These are phyloP conservation scores for Xylaria venustula DNA, from an alignment of 495 filamentous ascomycete genomes.

Conservation along the genomic window DNA sequence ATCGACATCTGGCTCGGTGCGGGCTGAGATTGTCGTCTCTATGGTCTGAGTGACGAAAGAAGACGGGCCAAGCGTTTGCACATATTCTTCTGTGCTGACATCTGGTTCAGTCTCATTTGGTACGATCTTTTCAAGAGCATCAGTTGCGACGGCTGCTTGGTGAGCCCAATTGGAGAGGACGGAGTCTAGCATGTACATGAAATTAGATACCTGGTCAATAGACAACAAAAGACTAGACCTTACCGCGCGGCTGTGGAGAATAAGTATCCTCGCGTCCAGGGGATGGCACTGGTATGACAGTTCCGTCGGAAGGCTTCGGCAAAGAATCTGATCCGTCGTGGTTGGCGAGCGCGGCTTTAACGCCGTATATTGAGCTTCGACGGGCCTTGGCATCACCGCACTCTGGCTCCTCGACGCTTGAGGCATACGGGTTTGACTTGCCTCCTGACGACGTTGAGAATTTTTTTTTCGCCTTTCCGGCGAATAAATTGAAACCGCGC, in stretches of 20 bases:
- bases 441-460: slow-evolving; percentile 18
- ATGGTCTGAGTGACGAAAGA: slow-evolving; percentile 39
- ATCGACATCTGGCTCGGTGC: slow-evolving; percentile 28
- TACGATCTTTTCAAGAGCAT: slow-evolving; percentile 23
- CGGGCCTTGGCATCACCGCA: not conserved
- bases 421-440: slow-evolving; percentile 4
- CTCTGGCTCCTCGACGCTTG: not conserved
- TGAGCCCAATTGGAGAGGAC: slow-evolving; percentile 42
- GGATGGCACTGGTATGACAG: slow-evolving; percentile 19
- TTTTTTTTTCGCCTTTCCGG: slow-evolving; percentile 26
- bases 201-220: slow-evolving; percentile 10
- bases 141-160: slow-evolving; percentile 31
- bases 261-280: slow-evolving; percentile 18
- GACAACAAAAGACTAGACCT: not conserved
- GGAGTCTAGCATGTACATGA: slow-evolving; percentile 30
- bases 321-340: slow-evolving; percentile 18
- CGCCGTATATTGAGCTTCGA: slow-evolving; percentile 21
- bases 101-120: slow-evolving; percentile 9
- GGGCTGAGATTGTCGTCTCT: slow-evolving; percentile 32
- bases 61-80: slow-evolving; percentile 36
- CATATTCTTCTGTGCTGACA: slow-evolving; percentile 16
- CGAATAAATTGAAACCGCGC: slow-evolving; percentile 32
- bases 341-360: slow-evolving; percentile 19
- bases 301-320: slow-evolving; percentile 15
- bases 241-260: slow-evolving; percentile 29